Conservation (phyloP, 306 rosid genomes). For the Quercus agrifolia region DNA sequence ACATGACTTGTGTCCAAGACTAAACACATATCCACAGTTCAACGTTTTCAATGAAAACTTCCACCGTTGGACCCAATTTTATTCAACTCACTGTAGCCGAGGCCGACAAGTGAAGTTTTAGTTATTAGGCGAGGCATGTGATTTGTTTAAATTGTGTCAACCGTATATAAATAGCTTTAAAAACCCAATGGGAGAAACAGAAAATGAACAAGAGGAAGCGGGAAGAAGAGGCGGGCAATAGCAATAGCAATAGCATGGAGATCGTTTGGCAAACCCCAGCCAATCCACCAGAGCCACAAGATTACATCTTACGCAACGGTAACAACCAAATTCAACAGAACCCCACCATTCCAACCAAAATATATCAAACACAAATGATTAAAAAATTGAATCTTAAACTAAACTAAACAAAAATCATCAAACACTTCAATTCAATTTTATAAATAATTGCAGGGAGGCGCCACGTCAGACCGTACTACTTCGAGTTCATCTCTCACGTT, state of each 20-base stretch:
- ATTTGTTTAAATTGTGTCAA: too few species aligned
- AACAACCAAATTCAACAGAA: background rate
- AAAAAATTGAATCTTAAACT: too few species aligned
- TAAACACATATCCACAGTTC: too few species aligned
- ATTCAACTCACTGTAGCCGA: too few species aligned
- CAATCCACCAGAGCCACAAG: slow-evolving; percentile 60
- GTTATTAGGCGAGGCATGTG: too few species aligned
- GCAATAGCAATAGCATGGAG: slow-evolving; percentile 37
- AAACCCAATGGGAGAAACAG: background rate
- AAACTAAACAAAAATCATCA: background rate
- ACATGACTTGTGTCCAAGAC: too few species aligned
- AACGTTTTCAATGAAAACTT: too few species aligned
- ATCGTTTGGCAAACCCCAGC: slow-evolving; percentile 92
- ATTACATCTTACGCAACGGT: slow-evolving; percentile 74
- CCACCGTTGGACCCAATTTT: too few species aligned
- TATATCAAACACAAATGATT: too few species aligned
- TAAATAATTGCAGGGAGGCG: slow-evolving; percentile 58
- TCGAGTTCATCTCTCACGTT: slow-evolving; percentile 87
- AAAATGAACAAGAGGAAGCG: slow-evolving; percentile 29
- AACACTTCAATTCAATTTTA: background rate
- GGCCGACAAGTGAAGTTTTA: too few species aligned
- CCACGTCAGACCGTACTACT: slow-evolving; percentile 82
- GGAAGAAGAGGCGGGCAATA: slow-evolving; percentile 26
- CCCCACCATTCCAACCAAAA: too few species aligned
- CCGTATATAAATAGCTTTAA: background rate